Base-by-base conservation (phyloP, 2,329 filamentous ascomycete genomes). In the Fusarium staphyleae region DNA sequence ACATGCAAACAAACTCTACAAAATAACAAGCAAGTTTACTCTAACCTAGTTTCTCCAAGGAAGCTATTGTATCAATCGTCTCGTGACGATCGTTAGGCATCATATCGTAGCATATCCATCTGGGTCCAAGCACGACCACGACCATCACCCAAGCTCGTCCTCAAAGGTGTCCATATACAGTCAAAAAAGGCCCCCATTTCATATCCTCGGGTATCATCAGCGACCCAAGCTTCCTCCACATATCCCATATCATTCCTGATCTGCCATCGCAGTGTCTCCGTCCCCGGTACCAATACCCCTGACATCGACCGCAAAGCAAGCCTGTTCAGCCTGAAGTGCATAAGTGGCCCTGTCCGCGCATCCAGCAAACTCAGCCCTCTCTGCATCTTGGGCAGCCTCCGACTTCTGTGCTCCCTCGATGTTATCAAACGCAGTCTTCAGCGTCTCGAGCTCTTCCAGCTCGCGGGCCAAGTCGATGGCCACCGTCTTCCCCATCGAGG, bases 311-410 rank as follows among this genome's bases (percentile, higher is more conserved):
- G 67, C 57, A 49, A 54, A 63, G 5, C 54, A 45, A 14, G 69
- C 68, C 35, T 62, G 61, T 18, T 58, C 56, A 0, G 69, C 69
- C 30, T 66, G 55, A 3, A 42, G 43, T 3, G 69, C 68, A 34
- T 62, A 71, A 7, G 55, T 26, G 1, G 69, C 69, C 33, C 36
- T 44, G 30, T 70, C 68, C 0, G 68, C 62, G 32, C 57, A 66
- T 2, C 63, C 67, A 10, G 68, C 69, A 53, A 68, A 67, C 48
- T 57, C 48, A 0, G 63, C 69, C n/a, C 34, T 52, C 10, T 44
- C 43, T 4, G 61, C 67, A 16, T 63, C 44, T 6, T 61, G 63
- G 4, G 58, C 60, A 1, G 52, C 57, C 19, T 46, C 26, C 9
- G 55, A 59, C 34, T 51, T 57, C 3, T 53, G 43, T 3, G 16